These are phyloP conservation scores for Aspergillus leporis DNA, from an alignment of 495 filamentous ascomycete genomes.

Conservation along the genomic window DNA sequence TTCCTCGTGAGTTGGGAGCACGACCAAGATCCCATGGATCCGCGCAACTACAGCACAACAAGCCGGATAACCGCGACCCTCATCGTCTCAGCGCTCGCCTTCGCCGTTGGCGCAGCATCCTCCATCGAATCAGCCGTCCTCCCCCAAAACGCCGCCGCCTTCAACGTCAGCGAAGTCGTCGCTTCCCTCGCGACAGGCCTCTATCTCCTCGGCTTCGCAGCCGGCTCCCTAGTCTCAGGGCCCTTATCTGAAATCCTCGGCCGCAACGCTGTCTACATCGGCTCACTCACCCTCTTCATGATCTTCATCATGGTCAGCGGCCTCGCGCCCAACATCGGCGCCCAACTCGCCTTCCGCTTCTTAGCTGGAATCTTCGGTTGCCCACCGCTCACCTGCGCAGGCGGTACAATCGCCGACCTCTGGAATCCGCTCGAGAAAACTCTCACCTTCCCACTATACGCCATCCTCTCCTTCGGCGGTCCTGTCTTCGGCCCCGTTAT, in stretches of 20 bases:
- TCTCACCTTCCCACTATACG: conserved; percentile 50
- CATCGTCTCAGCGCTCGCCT: conserved; percentile 53
- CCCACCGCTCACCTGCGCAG: conserved; percentile 53
- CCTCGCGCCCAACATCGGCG: conserved; percentile 52
- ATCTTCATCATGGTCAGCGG: conserved; percentile 53
- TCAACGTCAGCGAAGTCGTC: conserved; percentile 53
- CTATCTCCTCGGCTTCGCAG: conserved; percentile 64
- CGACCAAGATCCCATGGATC: conserved; percentile 54
- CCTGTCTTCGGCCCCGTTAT: conserved; percentile 49
- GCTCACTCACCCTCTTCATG: conserved; percentile 50
- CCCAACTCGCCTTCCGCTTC: conserved; percentile 53
- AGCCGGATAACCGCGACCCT: conserved; percentile 44
- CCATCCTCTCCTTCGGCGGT: conserved; percentile 47
- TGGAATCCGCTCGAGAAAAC: conserved; percentile 52
- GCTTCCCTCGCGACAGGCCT: conserved; percentile 52
- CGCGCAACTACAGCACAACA: conserved; percentile 53
- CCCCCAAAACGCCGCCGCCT: conserved; percentile 46
- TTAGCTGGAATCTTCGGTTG: conserved; percentile 52
- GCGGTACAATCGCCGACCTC: conserved; percentile 53
- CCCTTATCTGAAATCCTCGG: conserved; percentile 61
- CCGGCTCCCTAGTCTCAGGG: conserved; percentile 52
- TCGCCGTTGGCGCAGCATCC: conserved; percentile 52
- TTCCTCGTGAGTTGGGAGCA: conserved; percentile 53
- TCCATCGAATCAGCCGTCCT: conserved; percentile 52
- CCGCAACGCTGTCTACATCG: conserved; percentile 59